Percentiles rank a stretch among this genome's conserved stretches.
Conservation (phyloP, 805 yeast genomes). For the Teunomyces kruisii region DNA sequence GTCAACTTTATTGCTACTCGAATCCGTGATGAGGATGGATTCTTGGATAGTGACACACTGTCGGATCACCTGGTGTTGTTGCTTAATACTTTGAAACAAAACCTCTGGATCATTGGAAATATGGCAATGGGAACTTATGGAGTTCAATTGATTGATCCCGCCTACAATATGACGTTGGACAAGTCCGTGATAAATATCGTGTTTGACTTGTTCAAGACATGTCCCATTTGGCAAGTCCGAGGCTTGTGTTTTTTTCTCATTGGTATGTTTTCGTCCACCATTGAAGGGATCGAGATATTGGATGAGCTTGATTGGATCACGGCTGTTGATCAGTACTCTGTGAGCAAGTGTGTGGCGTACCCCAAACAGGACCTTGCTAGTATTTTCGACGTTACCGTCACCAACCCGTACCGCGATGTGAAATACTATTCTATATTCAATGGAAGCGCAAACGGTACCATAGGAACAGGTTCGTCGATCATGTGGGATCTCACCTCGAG, state of each 20-base stretch:
- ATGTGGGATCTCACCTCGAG: slow-evolving; percentile 5
- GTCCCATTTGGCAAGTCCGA: slow-evolving; percentile 54
- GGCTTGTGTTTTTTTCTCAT: slow-evolving; percentile 78
- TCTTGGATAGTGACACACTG: slow-evolving; percentile 16
- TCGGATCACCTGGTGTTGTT: slow-evolving; percentile 28
- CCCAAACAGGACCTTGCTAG: slow-evolving; percentile 9
- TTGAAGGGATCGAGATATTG: slow-evolving; percentile 79
- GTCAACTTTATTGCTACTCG: slow-evolving; percentile 16
- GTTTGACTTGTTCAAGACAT: slow-evolving; percentile 34
- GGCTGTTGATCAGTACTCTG: slow-evolving; percentile 11
- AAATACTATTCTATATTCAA: slow-evolving; percentile 26
- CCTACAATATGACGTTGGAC: slow-evolving; percentile 20
- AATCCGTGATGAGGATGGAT: slow-evolving; percentile 13
- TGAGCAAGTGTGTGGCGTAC: slow-evolving; percentile 13
- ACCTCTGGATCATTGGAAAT: slow-evolving; percentile 85
- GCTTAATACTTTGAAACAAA: slow-evolving; percentile 54
- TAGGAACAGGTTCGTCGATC: neutral
- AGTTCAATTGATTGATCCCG: slow-evolving; percentile 43
- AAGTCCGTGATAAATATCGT: slow-evolving; percentile 45
- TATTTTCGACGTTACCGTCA: slow-evolving; percentile 17
- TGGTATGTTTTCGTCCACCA: slow-evolving; percentile 70
- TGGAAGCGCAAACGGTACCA: neutral
- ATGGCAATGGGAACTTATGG: slow-evolving; percentile 76
- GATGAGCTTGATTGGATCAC: slow-evolving; percentile 75
- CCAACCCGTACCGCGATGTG: slow-evolving; percentile 21